phyloP scores from a whole-genome alignment of 139 green algal genomes.

The Dunaliella primolecta region DNA sequence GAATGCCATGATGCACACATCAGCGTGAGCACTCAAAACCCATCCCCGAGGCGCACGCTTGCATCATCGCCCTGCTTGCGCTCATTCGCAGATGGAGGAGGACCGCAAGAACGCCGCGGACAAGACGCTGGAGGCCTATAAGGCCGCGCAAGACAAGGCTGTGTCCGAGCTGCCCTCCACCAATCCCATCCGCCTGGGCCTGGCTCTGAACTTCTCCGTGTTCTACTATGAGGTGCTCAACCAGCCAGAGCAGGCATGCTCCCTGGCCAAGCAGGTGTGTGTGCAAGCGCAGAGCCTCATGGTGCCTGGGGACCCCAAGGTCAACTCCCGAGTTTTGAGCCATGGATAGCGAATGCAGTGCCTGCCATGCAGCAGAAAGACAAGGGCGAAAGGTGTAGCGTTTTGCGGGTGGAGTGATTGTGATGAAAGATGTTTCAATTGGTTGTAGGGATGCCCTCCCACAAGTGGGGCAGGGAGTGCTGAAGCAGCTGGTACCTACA shows the following conservation, averaged over 20 bases:
- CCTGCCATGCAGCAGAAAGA: no score
- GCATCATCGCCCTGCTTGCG: not conserved
- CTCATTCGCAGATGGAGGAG: constrained; percentile 30
- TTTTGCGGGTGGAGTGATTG: no score
- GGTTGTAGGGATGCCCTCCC: no score
- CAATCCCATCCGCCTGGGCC: constrained; percentile 93
- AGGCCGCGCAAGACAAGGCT: constrained; percentile 81
- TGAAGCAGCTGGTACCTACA: no score
- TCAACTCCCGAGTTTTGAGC: no score
- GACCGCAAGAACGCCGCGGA: constrained; percentile 92
- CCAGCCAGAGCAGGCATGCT: constrained; percentile 90
- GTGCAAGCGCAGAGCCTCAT: not conserved
- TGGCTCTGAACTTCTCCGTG: constrained; percentile 99
- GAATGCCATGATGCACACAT: not conserved
- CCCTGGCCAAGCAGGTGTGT: constrained; percentile 89
- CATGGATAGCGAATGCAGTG: no score
- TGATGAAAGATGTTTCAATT: no score
- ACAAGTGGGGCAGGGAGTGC: no score
- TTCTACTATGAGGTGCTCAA: constrained; percentile 99
- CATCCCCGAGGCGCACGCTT: no score
- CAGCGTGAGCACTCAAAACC: no score
- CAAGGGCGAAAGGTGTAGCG: no score
- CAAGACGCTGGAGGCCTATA: constrained; percentile 92
- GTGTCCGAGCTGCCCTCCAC: constrained; percentile 78
- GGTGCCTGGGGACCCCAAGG: no score